Evolutionary conservation across 2,329 filamentous ascomycete genomes (phyloP).

Genomic region (Helminthosporium solani): DNA sequence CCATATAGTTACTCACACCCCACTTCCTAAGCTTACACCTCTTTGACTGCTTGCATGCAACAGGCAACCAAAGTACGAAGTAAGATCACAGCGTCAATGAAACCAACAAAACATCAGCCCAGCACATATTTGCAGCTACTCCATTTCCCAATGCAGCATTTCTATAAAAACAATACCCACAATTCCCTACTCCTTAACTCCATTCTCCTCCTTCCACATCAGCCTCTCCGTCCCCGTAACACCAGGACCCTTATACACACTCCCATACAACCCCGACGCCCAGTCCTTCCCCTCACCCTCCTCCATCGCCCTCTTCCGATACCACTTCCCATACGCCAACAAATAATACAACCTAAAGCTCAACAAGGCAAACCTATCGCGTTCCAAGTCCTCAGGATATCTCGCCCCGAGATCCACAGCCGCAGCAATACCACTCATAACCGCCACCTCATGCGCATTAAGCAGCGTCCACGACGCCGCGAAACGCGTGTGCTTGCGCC

Average conservation of each 20-base stretch:
- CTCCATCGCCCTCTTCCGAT: constrained; percentile 46
- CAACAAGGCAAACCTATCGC: constrained; percentile 62
- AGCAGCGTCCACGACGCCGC: constrained; percentile 70
- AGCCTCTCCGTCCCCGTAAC: constrained; percentile 54
- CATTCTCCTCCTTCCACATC: constrained; percentile 55
- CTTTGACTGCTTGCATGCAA: constrained; percentile 51
- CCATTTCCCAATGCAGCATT: no score
- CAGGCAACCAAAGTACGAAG: no score
- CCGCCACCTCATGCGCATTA: constrained; percentile 69
- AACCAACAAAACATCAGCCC: no score
- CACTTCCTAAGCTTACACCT: constrained; percentile 50
- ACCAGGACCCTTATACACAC: constrained; percentile 61
- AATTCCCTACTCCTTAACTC: constrained; percentile 14
- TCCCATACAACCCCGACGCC: constrained; percentile 60
- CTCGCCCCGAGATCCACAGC: constrained; percentile 67
- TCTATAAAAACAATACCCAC: no score
- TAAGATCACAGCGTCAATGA: no score
- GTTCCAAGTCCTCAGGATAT: constrained; percentile 63
- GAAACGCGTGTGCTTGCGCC: constrained; percentile 62
- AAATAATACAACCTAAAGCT: constrained; percentile 64
- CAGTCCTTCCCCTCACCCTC: constrained; percentile 56
- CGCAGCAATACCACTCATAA: constrained; percentile 69
- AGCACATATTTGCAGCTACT: no score
- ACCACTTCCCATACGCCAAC: constrained; percentile 63
- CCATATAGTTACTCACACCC: constrained; percentile 50